Evolutionary conservation across 1,284 basidiomycete species (phyloP), one percentile per base, ranked within the genome.

Genomic region (Austroboletus rostrupii): DNA sequence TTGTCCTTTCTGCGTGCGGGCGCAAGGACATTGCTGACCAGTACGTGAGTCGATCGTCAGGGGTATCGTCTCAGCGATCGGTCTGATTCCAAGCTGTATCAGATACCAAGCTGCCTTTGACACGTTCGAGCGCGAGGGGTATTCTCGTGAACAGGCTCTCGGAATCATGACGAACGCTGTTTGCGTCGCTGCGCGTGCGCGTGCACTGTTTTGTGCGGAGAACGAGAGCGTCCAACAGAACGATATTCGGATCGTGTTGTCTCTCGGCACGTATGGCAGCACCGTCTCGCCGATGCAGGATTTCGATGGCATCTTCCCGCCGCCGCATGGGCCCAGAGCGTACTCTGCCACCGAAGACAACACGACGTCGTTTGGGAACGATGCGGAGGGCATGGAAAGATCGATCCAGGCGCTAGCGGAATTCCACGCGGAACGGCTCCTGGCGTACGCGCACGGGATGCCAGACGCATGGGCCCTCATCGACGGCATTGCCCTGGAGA

Each of bases 401-500:
- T 75, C 79, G 1, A 72, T 77, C 29, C 63, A 76, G 26, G 81
- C 83, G 0, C 72, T 94, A 40, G 64, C 75, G 16, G 65, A 73
- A 41, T 91, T 88, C 59, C 90, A 93, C 63, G 67, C 83, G n/a
- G 73, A 78, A 48, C 74, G 89, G 11, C 71, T 92, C 35, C 57
- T 67, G 31, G 69, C 80, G 0, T 87, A 83, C 59, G 73, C 79
- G 0, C 58, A 62, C 6, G 1, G 23, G 5, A 70, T 81, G 47
- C 48, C 51, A 11, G 67, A 71, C 19, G 70, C 71, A 0, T 92
- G 88, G 89, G 56, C 63, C 23, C 61, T 61, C 10, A 68, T 92
- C 47, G 80, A 85, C 49, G 77, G 75, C 53, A 61, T 92, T 43
- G 87, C 86, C 9, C 92, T 92, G 62, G 90, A 92, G 73, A 92